These are phyloP conservation scores for Solanum appendiculatum DNA, from an alignment of 257 asterid genomes.

Conservation along the genomic window DNA sequence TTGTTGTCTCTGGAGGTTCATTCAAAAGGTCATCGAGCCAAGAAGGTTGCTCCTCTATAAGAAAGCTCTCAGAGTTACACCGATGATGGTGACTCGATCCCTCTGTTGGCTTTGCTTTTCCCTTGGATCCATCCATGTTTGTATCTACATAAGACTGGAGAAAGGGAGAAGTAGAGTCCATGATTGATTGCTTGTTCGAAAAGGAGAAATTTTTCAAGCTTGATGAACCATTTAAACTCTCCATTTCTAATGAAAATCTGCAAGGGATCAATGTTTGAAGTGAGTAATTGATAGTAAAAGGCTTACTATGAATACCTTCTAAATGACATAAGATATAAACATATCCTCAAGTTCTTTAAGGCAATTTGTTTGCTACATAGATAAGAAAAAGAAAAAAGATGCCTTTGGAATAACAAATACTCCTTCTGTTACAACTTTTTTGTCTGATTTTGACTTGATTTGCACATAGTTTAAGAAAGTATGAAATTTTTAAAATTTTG, in stretches of 20 bases:
- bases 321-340: neutral
- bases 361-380: neutral
- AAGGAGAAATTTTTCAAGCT: neutral
- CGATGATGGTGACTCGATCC: conserved; percentile 30
- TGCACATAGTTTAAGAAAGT: neutral
- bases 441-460: neutral
- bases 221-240: conserved; percentile 2
- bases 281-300: neutral
- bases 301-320: neutral
- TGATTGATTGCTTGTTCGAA: neutral
- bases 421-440: neutral
- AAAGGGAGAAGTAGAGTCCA: conserved; percentile 11
- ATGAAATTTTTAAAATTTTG: neutral
- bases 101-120: conserved; percentile 6
- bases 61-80: conserved; percentile 50
- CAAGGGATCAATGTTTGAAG: neutral
- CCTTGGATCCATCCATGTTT: conserved; percentile 11
- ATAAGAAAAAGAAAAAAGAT: neutral
- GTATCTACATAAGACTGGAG: conserved; percentile 7
- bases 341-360: neutral
- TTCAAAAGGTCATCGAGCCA: conserved; percentile 83
- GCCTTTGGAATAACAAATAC: neutral
- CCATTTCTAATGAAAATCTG: conserved; percentile 2
- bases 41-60: conserved; percentile 58
- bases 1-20: conserved; percentile 27